Evolutionary conservation across 371 early-diverging fungal genomes (phyloP).

Genomic region (Chytridium lagenaria): DNA sequence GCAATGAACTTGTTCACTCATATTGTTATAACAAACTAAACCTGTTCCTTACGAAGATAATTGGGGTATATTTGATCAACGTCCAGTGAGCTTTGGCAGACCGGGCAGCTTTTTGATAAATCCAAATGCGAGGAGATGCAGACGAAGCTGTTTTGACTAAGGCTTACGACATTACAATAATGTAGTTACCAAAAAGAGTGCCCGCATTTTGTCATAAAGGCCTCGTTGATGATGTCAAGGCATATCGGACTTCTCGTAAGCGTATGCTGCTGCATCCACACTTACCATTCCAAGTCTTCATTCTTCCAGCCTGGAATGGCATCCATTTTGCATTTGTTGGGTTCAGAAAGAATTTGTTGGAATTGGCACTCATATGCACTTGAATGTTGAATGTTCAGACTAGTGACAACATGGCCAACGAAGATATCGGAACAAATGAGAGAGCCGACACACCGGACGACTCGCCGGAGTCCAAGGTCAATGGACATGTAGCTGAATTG

Average conservation of each 20-base stretch:
- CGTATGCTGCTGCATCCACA: neutral
- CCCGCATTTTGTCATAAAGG: conserved; percentile 78
- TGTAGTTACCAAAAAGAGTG: conserved; percentile 82
- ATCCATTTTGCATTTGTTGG: neutral
- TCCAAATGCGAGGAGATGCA: conserved; percentile 77
- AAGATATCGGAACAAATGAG: no score
- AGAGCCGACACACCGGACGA: no score
- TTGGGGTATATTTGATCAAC: conserved; percentile 80
- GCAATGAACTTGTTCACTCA: conserved; percentile 32
- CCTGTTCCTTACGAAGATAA: conserved; percentile 64
- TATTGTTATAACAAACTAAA: neutral
- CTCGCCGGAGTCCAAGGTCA: no score
- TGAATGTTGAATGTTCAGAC: neutral
- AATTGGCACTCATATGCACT: neutral
- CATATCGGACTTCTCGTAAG: conserved; percentile 70
- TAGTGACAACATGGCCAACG: no score
- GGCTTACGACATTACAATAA: neutral
- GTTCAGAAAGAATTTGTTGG: neutral
- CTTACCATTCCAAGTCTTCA: conserved; percentile 9
- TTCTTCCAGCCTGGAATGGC: neutral
- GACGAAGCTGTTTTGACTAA: conserved; percentile 55
- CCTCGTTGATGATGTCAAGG: conserved; percentile 71
- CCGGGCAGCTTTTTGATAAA: conserved; percentile 69
- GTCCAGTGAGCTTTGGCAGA: conserved; percentile 64
- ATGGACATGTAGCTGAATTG: neutral